Evolutionary conservation across 805 yeast genomes (phyloP), one percentile per base, ranked within the genome.

Genomic region (Candida hungchunana): DNA sequence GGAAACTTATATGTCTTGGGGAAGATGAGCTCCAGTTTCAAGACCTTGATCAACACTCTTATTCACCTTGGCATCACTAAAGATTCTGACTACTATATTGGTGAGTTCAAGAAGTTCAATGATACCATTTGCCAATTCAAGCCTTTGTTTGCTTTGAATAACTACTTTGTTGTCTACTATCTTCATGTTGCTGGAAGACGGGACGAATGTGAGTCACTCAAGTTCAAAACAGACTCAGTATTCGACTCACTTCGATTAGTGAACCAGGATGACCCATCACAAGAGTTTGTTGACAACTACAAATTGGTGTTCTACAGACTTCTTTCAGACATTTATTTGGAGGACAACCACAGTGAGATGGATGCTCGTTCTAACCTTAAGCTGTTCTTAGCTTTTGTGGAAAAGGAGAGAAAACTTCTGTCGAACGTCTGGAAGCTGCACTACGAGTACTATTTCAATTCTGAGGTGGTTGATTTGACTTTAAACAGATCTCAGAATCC

Each of bases 51-150:
- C 16, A 53, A 62, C 4, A 48, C 63, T 1, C 63, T 67, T 35
- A 56, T 65, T 12, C 69, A 66, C 24, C 50, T 75, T 25, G 88
- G 89, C 0, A 50, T 78, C 3, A 60, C 77, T 0, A 75, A 74
- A 43, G 87, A 82, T 37, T 67, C 78, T 31, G 67, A 69, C 3
- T 77, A 66, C 50, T 81, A 70, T 55, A 44, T 68, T 4, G 61
- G 62, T 6, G 89, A 82, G 46, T 61, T 74, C 18, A 13, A 14
- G 4, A 54, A 43, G 26, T 42, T 53, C 26, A 54, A 48, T 27
- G 32, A 44, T 2, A 36, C 56, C 0, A 32, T 48, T 9, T 15
- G 29, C 7, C 45, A 39, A 11, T 29, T 36, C 28, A 50, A 37
- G 21, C 5, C 36, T 1, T 15, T 44, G 0, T 34, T 35, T 21